phyloP scores from a whole-genome alignment of 2,329 filamentous ascomycete genomes.

The Chaetothyriales sp. region DNA sequence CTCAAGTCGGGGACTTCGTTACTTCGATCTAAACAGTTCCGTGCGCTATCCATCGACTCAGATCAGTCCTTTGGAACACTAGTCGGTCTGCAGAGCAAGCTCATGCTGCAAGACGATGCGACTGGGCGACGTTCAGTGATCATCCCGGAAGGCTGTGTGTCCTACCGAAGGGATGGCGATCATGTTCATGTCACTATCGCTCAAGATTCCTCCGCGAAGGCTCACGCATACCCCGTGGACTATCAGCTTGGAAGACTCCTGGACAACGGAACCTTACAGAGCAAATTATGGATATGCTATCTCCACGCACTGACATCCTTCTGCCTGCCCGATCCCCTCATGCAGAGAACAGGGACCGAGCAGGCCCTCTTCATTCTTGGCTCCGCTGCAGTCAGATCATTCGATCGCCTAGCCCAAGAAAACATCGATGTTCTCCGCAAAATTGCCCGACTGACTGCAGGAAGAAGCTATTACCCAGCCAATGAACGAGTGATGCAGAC shows the following conservation, averaged over 20 bases:
- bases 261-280: constrained; percentile 10
- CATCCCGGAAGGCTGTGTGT: constrained; percentile 15
- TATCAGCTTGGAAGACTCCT: constrained; percentile 9
- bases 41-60: constrained; percentile 25
- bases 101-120: constrained; percentile 30
- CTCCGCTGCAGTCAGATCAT: constrained; percentile 3
- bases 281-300: constrained; percentile 19
- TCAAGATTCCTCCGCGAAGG: not conserved
- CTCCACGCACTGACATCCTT: constrained; percentile 28
- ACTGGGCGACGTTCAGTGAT: constrained; percentile 10
- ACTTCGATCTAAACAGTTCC: constrained; percentile 1
- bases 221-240: constrained; percentile 16
- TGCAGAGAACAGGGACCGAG: constrained; percentile 21
- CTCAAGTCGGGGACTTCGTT: constrained; percentile 18
- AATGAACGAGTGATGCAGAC: constrained; percentile 33
- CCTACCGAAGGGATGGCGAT: not conserved
- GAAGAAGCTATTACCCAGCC: constrained; percentile 3
- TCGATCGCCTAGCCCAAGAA: constrained; percentile 20
- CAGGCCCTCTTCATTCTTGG: constrained; percentile 20
- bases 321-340: constrained; percentile 24
- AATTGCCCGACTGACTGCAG: constrained; percentile 7
- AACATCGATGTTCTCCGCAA: constrained; percentile 20
- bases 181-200: constrained; percentile 13
- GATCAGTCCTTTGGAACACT: constrained; percentile 36
- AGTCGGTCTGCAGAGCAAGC: constrained; percentile 36